A percentile compares a stretch with the other conserved stretches of the same genome.
Evolutionary conservation across 495 filamentous ascomycete genomes (phyloP).

Genomic region (Bathelium albidoporum): DNA sequence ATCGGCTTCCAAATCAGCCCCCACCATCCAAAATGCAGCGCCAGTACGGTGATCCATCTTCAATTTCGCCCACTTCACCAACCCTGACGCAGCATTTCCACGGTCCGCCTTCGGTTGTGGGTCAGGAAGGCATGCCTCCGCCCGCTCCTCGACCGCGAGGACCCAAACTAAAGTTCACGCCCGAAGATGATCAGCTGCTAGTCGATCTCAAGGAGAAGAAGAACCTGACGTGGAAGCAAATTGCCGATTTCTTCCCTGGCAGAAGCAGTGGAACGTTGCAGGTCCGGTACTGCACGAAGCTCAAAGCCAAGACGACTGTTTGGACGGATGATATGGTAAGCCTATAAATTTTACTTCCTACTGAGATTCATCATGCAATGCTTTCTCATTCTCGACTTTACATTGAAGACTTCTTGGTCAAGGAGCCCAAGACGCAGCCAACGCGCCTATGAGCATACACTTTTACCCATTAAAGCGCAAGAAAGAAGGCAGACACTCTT

Average conservation of each 20-base stretch:
- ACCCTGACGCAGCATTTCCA: conserved; percentile 22
- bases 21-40: conserved; percentile 43
- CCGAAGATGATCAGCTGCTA: conserved; percentile 74
- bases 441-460: too few species aligned
- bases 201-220: conserved; percentile 88
- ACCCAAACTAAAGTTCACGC: conserved; percentile 81
- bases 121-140: conserved; percentile 69
- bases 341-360: conserved; percentile 9
- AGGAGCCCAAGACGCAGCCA: too few species aligned
- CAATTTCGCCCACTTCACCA: conserved; percentile 10
- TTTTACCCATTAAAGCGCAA: neutral
- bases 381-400: too few species aligned
- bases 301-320: conserved; percentile 82
- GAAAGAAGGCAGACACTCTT: neutral
- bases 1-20: conserved; percentile 55
- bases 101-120: conserved; percentile 62
- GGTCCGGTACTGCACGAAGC: conserved; percentile 86
- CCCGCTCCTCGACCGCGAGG: conserved; percentile 67
- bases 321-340: conserved; percentile 89
- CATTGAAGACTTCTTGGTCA: too few species aligned
- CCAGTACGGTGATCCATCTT: conserved; percentile 10
- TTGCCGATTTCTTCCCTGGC: conserved; percentile 87
- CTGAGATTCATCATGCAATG: neutral
- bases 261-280: conserved; percentile 79
- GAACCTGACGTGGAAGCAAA: conserved; percentile 90